Base-by-base conservation (phyloP, 2,329 filamentous ascomycete species). In the Colletotrichum incanum region DNA sequence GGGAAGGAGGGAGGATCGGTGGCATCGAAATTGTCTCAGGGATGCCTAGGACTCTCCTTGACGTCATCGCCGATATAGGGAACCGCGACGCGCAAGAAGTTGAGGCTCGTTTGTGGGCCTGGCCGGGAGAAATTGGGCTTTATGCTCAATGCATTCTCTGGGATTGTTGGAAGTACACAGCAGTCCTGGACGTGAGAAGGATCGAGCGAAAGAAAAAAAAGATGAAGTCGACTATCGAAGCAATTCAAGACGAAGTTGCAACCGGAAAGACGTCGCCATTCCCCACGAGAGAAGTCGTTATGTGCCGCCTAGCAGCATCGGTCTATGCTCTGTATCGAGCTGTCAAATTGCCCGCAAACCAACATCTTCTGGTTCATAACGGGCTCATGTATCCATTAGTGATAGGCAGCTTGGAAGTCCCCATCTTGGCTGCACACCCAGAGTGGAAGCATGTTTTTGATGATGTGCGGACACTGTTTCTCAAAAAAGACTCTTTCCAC, bases 21-120 rank as follows among this genome's bases (percentile, higher is more conserved):
- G 73, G 74, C n/a, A 75, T 82, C 3, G 80, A 83, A 56, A 78
- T 70, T 2, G 67, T 79, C 3, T 76, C 78, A 5, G 78, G 78
- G 1, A 20, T 80, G 6, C 78, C 78, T 1, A 75, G 78, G 12
- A 74, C 70, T 18, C 74, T 80, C 0, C 68, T 80, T 0, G 78
- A 80, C 43, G 74, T 80, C 8, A 72, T 80, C 26, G 76, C 74
- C 2, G 63, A 71, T 7, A 71, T 80, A 1, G 47, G 43, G 18
- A 59, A 71, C 49, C 50, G 60, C 52, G 61, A 67, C 2, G 34
- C 56, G 16, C 43, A 67, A 4, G 65, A 71, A 11, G 65, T 74
- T 2, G 78, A 80, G 43, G 41, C 52, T 0, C 73, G 70, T 0
- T 61, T 80, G 37, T 65, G 66, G 14, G 50, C 50, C 0, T 80